A percentile compares a stretch with the other conserved stretches of the same genome.
Conservation (phyloP, 2,329 filamentous ascomycete genomes). For the Alternaria burnsii region DNA sequence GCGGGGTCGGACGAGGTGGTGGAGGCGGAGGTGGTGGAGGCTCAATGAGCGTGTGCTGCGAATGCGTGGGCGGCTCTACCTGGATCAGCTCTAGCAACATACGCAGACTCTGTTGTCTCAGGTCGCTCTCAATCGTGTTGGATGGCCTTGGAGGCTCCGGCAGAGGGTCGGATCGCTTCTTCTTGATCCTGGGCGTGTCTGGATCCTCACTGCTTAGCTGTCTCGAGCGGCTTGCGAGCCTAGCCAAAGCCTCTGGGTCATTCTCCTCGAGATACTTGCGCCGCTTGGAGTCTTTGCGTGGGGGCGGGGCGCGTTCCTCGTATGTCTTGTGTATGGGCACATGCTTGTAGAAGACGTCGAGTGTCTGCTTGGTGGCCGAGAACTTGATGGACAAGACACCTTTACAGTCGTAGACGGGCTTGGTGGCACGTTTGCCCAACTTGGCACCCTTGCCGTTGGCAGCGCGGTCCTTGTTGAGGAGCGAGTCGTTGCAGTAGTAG, state of each 20-base stretch:
- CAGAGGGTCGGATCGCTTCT: conserved; percentile 35
- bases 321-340: conserved; percentile 58
- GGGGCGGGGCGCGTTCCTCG: conserved; percentile 54
- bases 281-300: conserved; percentile 52
- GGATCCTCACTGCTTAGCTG: conserved; percentile 30
- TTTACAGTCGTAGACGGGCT: conserved; percentile 60
- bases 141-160: conserved; percentile 36
- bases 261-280: conserved; percentile 47
- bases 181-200: conserved; percentile 29
- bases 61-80: conserved; percentile 28
- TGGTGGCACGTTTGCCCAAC: conserved; percentile 50
- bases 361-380: conserved; percentile 51
- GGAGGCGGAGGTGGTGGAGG: conserved; percentile 21
- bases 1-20: conserved; percentile 6
- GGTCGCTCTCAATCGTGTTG: conserved; percentile 48
- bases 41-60: conserved; percentile 21
- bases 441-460: conserved; percentile 55
- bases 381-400: conserved; percentile 60
- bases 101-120: conserved; percentile 48
- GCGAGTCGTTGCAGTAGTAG: conserved; percentile 60
- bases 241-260: conserved; percentile 44
- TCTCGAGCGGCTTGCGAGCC: conserved; percentile 36
- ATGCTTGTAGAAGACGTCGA: conserved; percentile 59
- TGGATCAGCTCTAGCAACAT: conserved; percentile 50
- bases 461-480: conserved; percentile 60